phyloP scores from a whole-genome alignment of 371 early-diverging fungal genomes.

The Rhizopus sp. region DNA sequence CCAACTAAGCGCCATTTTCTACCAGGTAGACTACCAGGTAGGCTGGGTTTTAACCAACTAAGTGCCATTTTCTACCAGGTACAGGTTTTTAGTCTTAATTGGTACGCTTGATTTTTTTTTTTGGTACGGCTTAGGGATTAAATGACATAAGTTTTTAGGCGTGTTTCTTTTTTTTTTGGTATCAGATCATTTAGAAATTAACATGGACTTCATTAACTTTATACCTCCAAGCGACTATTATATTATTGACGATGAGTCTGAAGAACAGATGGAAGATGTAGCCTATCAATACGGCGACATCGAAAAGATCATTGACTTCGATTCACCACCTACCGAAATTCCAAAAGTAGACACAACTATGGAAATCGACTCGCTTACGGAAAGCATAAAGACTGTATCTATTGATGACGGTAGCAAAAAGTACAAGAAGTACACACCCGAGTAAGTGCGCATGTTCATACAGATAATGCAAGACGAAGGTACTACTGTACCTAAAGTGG shows the following conservation, averaged over 20 bases:
- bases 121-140: no score
- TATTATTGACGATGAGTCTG: slow-evolving; percentile 7
- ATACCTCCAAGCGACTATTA: slow-evolving; percentile 15
- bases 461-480: slow-evolving; percentile 17
- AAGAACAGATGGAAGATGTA: slow-evolving; percentile 18
- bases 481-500: slow-evolving; percentile 13
- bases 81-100: no score
- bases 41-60: no score
- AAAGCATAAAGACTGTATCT: slow-evolving; percentile 6
- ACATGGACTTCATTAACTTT: slow-evolving; percentile 2
- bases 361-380: slow-evolving; percentile 3
- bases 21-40: no score
- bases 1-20: no score
- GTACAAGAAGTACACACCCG: slow-evolving; percentile 15
- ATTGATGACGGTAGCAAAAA: slow-evolving; percentile 10
- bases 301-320: slow-evolving; percentile 18
- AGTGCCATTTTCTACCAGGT: no score
- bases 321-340: slow-evolving; percentile 1
- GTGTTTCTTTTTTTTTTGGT: no score
- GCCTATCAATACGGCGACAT: slow-evolving; percentile 21
- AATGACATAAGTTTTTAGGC: no score
- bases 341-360: not conserved
- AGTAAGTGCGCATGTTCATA: slow-evolving; percentile 15
- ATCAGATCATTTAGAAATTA: no score
- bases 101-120: not conserved